A percentile compares a stretch with the other conserved stretches of the same genome.
Evolutionary conservation across 129 eudicot genomes (phyloP).

Genomic region (Scalesia atractyloides): DNA sequence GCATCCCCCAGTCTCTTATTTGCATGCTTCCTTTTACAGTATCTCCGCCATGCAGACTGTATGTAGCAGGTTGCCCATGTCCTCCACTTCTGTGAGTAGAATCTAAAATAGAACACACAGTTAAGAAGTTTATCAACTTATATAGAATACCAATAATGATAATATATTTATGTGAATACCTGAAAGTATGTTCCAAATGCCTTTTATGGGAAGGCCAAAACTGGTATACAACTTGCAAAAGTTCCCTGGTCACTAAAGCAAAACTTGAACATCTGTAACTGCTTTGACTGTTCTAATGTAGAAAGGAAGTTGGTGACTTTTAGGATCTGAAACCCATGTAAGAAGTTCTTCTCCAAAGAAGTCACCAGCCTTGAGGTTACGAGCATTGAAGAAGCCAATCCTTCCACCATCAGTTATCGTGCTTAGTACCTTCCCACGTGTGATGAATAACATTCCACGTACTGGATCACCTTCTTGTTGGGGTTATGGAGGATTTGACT

Average conservation of each 20-base stretch:
- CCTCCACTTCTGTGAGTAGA: conserved; percentile 73
- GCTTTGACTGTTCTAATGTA: conserved; percentile 64
- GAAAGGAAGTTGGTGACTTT: conserved; percentile 38
- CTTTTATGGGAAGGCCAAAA: conserved; percentile 56
- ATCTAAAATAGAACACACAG: conserved; percentile 33
- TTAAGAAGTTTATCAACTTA: too few species aligned
- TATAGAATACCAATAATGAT: too few species aligned
- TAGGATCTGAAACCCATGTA: conserved; percentile 67
- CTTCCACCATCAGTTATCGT: conserved; percentile 59
- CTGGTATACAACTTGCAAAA: conserved; percentile 56
- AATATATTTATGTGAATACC: too few species aligned
- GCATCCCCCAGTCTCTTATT: too few species aligned
- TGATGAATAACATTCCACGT: conserved; percentile 69
- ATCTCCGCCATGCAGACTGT: too few species aligned
- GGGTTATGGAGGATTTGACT: too few species aligned
- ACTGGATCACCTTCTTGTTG: conserved; percentile 84
- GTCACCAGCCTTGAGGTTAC: conserved; percentile 51
- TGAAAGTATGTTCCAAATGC: conserved; percentile 53
- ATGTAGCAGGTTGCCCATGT: too few species aligned
- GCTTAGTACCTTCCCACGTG: conserved; percentile 50
- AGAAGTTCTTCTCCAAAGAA: conserved; percentile 86
- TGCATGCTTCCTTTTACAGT: too few species aligned
- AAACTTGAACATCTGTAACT: conserved; percentile 65
- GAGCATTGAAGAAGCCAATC: conserved; percentile 54
- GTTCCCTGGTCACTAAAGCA: conserved; percentile 54